Evolutionary conservation across 129 eudicot genomes (phyloP), one percentile per base, ranked within the genome.

Genomic region (Flaveria sonorensis): DNA sequence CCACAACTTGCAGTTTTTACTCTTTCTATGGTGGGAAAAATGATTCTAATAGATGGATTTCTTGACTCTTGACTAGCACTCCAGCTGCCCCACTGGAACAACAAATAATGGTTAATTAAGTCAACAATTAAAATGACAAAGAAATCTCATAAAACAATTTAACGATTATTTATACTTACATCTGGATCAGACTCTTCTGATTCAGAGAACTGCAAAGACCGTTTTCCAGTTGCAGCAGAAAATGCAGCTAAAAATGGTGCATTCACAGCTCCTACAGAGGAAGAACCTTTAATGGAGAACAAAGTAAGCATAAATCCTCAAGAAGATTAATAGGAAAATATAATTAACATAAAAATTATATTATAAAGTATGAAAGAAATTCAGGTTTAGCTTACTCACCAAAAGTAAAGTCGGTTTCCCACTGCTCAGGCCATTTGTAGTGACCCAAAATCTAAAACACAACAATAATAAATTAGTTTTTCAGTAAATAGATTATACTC

Each of bases 161-260:
- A 13, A 12, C 21, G 16, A 46, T n/a, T n/a, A 36, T 71, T 52
- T 15, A 42, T 15, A 64, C 93, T 86, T 82, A 93, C 98, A 79
- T 93, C 92, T 24, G 98, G 98, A 75, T 93, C 98, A 59, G 97
- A 88, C 84, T 93, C 98, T 81, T 93, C 92, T 20, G 98, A 90
- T 61, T 90, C 98, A 48, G 86, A 43, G 43, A 81, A 71, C 72
- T 82, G 85, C 77, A 71, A 61, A 60, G 97, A 88, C 65, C 86
- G 82, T 81, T 93, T 93, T 70, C 98, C 98, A 73, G 92, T 82
- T 78, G 96, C 96, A 63, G 98, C 91, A 47, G 97, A 87, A 87
- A 93, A 93, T 68, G 96, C 95, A 82, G 98, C 96, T 77, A 93
- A 77, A 86, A 93, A 93, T 63, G 87, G 89, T 26, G 96, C 86